Evolutionary conservation across 306 rosid species (phyloP), one percentile per base, ranked within the genome.

Genomic region (Cicer yamashitae): DNA sequence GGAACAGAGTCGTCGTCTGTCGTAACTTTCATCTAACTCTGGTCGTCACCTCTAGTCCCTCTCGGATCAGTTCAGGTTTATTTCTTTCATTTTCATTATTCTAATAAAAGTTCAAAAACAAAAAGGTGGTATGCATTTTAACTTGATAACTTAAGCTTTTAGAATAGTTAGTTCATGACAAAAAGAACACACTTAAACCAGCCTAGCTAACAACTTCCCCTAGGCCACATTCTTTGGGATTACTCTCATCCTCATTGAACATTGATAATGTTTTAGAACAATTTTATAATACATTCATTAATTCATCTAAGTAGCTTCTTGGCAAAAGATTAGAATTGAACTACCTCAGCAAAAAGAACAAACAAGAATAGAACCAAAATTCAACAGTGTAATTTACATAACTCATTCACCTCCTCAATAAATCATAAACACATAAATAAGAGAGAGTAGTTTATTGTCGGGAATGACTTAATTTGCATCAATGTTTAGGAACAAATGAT

Each of bases 291-390:
- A 30, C 60, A 53, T 53, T 53, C 30, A 52, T 3, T 52, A 52
- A 52, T 52, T 52, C 25, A 14, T 15, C 1, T 52, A 7, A 0
- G 25, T 7, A 52, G 58, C 11, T 52, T 52, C 58, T 52, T 5
- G 25, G 58, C 3, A 52, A 52, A 52, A 52, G 9, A 52, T 14
- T 15, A 52, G 9, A 52, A 6, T 15, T 15, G 8, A 14, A 15
- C 10, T 56, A 56, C 37, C 62, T 56, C 62, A 56, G 38, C 13
- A 56, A 56, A 56, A 56, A 56, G n/a, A 56, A 9, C 62, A 10
- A 56, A 10, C 62, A 20, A 56, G 6, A 22, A 56, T 5, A 4
- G n/a, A 56, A 57, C 63, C 63, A 57, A 57, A 57, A 22, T 22
- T 57, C 14, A 57, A 57, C 39, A 10, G 6, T 10, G 14, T 18